Evolutionary conservation across 108 stramenopile genomes (phyloP), one percentile per base, ranked within the genome.

Genomic region (Nitzschia putrida): DNA sequence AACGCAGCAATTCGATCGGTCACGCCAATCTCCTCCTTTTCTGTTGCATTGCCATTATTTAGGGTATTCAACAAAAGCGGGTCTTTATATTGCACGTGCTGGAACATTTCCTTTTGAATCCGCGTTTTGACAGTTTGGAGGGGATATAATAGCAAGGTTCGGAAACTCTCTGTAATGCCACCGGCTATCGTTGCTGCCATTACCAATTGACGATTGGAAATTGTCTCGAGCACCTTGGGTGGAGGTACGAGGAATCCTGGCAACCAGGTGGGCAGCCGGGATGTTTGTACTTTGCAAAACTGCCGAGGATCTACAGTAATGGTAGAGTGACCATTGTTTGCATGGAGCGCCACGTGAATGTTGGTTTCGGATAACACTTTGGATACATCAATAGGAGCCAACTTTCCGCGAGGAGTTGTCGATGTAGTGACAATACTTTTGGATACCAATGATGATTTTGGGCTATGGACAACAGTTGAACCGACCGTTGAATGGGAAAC

Each of bases 61-160:
- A 22, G 14, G n/a, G 39, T 76, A 21, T 37, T 78, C 34, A 43
- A 69, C 45, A 47, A 34, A 3, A 34, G 4, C 4, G 29, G 29
- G 29, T 34, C 29, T 34, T 34, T 4, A 3, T 1, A 34, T 34
- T 34, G 29, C 29, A 34, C 29, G 51, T 34, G 29, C 29, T 34
- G 29, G 4, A 34, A 34, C 29, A 34, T 34, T 34, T 90, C 69
- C 50, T 81, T 82, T 72, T 90, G 88, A 14, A 94, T 74, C 49
- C 93, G 72, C 18, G 80, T 73, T 64, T 94, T 94, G 24, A 94
- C 64, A 12, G 93, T 91, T 29, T 60, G 67, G 39, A 94, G 53
- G 25, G 93, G 93, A 80, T 91, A 88, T 49, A 90, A 44, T 10
- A 91, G 25, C 7, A 55, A 66, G 10, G 90, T 90, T 34, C 90